Conservation (phyloP, 129 eudicot species). For the Smallanthus sonchifolius region DNA sequence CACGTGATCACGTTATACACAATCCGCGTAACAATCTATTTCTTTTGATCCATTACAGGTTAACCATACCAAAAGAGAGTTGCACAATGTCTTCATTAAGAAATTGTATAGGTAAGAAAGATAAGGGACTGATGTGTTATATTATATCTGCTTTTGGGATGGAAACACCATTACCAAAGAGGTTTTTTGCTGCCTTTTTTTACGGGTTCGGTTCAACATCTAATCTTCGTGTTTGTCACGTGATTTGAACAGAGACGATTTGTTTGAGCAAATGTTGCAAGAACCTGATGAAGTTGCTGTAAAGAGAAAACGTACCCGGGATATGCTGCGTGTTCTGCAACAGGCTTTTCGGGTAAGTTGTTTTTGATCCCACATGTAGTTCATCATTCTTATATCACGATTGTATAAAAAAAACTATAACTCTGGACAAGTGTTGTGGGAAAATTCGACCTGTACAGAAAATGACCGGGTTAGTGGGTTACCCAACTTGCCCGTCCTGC, state of each 20-base stretch:
- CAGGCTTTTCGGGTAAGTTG: slow-evolving; percentile 85
- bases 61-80: slow-evolving; percentile 89
- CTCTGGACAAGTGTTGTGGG: not conserved
- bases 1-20: not conserved
- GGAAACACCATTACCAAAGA: not conserved
- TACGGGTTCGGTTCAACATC: not conserved
- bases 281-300: slow-evolving; percentile 89
- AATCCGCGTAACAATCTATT: not conserved
- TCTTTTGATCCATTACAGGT: slow-evolving; percentile 53
- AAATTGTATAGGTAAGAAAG: slow-evolving; percentile 72
- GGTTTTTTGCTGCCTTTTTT: not conserved
- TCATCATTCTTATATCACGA: not conserved
- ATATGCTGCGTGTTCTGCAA: slow-evolving; percentile 78
- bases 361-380: not conserved
- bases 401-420: not conserved
- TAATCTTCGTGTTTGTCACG: not conserved
- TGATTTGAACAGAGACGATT: slow-evolving; percentile 61
- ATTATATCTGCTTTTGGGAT: not conserved
- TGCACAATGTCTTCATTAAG: slow-evolving; percentile 90
- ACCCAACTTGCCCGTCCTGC: not conserved
- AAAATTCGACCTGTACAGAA: not conserved
- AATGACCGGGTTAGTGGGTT: not conserved
- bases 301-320: slow-evolving; percentile 86
- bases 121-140: not conserved
- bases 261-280: slow-evolving; percentile 94